phyloP scores from a whole-genome alignment of 139 green algal genomes.

The Chlamydomonas sp. region DNA sequence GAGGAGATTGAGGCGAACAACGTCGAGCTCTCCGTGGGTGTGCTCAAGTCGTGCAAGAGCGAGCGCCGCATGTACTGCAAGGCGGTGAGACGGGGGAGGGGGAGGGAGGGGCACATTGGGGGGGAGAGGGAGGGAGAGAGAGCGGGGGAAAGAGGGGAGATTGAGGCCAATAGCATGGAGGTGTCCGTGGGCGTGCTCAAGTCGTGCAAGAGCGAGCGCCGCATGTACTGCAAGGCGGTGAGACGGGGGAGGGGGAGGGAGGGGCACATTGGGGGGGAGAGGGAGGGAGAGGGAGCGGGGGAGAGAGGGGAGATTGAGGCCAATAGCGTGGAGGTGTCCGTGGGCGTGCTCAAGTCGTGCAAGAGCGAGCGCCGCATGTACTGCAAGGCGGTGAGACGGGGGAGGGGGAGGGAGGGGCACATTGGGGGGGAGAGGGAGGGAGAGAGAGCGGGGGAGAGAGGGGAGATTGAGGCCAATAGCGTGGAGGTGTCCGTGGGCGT shows the following conservation, averaged over 20 bases:
- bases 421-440: no score
- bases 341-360: conserved; percentile 34
- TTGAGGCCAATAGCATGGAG: conserved; percentile 25
- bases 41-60: conserved; percentile 33
- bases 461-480: neutral
- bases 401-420: no score
- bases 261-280: no score
- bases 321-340: conserved; percentile 38
- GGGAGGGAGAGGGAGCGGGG: no score
- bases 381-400: conserved; percentile 58
- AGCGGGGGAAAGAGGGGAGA: no score
- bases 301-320: no score
- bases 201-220: conserved; percentile 46
- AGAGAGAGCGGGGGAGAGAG: no score
- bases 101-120: no score
- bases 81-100: conserved; percentile 39
- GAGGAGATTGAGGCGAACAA: conserved; percentile 35
- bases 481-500: conserved; percentile 46
- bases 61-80: conserved; percentile 67
- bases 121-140: no score
- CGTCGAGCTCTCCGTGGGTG: conserved; percentile 40
- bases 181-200: conserved; percentile 40
- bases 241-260: no score
- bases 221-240: conserved; percentile 59
- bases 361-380: conserved; percentile 54